Evolutionary conservation across 345 rosid species (phyloP).

Genomic region (Gossypium bickii): DNA sequence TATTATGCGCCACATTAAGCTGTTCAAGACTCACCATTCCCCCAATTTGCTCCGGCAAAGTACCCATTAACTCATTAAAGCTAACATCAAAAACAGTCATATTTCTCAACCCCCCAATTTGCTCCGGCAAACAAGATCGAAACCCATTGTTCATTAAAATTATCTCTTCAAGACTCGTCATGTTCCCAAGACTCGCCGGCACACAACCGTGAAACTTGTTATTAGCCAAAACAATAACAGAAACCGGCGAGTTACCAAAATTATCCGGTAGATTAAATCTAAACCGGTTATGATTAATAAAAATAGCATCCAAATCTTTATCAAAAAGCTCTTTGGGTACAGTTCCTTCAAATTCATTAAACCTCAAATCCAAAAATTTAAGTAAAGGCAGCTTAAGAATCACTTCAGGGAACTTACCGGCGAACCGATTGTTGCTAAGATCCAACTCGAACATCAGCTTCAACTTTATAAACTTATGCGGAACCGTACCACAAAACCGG

Average conservation of each 20-base stretch:
- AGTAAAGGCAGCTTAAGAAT: conserved; percentile 54
- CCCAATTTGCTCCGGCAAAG: conserved; percentile 62
- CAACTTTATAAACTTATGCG: conserved; percentile 44
- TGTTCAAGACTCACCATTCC: conserved; percentile 65
- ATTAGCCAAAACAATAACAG: conserved; percentile 73
- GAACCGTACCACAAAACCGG: conserved; percentile 75
- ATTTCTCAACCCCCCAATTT: conserved; percentile 54
- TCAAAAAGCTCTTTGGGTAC: conserved; percentile 70
- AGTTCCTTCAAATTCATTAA: conserved; percentile 76
- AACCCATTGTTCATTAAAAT: conserved; percentile 68
- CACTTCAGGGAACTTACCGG: conserved; percentile 68
- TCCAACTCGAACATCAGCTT: conserved; percentile 71
- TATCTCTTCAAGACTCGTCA: conserved; percentile 69
- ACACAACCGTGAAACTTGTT: conserved; percentile 80
- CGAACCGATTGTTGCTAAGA: conserved; percentile 82
- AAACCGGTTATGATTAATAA: conserved; percentile 74
- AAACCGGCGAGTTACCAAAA: conserved; percentile 80
- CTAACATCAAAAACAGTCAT: conserved; percentile 74
- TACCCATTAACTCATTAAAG: conserved; percentile 59
- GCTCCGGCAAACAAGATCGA: conserved; percentile 61
- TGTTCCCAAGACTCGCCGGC: conserved; percentile 69
- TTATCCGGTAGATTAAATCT: conserved; percentile 63
- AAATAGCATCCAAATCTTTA: conserved; percentile 66
- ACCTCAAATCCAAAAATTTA: conserved; percentile 74
- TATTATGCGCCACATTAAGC: conserved; percentile 72